A percentile compares a stretch with the other conserved stretches of the same genome.
These are phyloP conservation scores for Alternaria tenuissima DNA, from an alignment of 2,329 filamentous ascomycete genomes.

Conservation along the genomic window DNA sequence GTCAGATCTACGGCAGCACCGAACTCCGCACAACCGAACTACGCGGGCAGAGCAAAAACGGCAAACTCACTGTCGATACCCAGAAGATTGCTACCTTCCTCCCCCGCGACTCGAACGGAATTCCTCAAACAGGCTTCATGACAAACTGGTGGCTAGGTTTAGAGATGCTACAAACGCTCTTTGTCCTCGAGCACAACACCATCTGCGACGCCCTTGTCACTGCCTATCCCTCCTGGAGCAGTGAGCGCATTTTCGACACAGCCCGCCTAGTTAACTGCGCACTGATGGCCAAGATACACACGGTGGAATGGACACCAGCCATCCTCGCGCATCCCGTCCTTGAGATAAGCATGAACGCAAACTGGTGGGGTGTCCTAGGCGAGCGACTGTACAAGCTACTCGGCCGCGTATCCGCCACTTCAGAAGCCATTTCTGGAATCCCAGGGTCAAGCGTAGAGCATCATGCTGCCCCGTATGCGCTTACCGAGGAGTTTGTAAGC, in stretches of 20 bases:
- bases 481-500: slow-evolving; percentile 57
- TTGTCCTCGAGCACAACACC: slow-evolving; percentile 58
- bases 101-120: slow-evolving; percentile 51
- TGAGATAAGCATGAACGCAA: slow-evolving; percentile 55
- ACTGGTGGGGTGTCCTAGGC: slow-evolving; percentile 58
- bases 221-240: slow-evolving; percentile 50
- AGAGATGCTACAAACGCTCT: slow-evolving; percentile 58
- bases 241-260: slow-evolving; percentile 56
- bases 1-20: slow-evolving; percentile 57
- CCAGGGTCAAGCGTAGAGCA: slow-evolving; percentile 52
- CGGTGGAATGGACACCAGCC: slow-evolving; percentile 60
- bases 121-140: slow-evolving; percentile 54
- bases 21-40: slow-evolving; percentile 50
- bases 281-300: slow-evolving; percentile 61
- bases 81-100: slow-evolving; percentile 50
- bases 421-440: slow-evolving; percentile 54
- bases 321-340: slow-evolving; percentile 57
- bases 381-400: slow-evolving; percentile 53
- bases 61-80: slow-evolving; percentile 51
- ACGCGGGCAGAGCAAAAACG: slow-evolving; percentile 48
- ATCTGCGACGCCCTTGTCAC: slow-evolving; percentile 53
- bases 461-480: slow-evolving; percentile 51
- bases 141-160: slow-evolving; percentile 60
- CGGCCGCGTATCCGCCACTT: slow-evolving; percentile 51
- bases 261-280: slow-evolving; percentile 57